A percentile compares a stretch with the other conserved stretches of the same genome.
These are phyloP conservation scores for Scleroderma citrinum DNA, from an alignment of 768 basidiomycete genomes.

Conservation along the genomic window DNA sequence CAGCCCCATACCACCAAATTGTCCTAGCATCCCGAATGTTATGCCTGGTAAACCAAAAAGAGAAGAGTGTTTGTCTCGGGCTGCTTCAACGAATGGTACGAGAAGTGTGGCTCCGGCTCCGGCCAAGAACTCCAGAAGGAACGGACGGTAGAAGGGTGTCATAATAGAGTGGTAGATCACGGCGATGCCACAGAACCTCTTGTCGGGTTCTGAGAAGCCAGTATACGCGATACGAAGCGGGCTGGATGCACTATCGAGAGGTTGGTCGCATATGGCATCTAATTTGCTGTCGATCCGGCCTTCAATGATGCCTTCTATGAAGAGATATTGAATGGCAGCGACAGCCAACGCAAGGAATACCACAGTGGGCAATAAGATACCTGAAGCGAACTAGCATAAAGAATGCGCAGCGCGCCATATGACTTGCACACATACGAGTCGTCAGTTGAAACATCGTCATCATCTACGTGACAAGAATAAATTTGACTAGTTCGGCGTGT, in stretches of 20 bases:
- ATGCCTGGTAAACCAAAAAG: slow-evolving; percentile 37
- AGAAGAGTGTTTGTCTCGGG: slow-evolving; percentile 30
- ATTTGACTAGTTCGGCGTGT: no score
- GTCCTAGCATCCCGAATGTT: slow-evolving; percentile 37
- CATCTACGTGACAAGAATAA: no score
- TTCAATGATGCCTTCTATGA: slow-evolving; percentile 9
- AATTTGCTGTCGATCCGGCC: slow-evolving; percentile 15
- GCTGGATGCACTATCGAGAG: not conserved
- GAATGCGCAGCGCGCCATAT: no score
- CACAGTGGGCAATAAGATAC: slow-evolving; percentile 12
- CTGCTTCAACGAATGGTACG: slow-evolving; percentile 42
- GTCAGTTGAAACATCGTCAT: no score
- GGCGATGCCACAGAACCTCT: slow-evolving; percentile 38
- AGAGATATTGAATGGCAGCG: slow-evolving; percentile 8
- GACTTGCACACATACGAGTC: not conserved
- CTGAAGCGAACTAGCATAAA: slow-evolving; percentile 3
- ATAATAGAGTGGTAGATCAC: slow-evolving; percentile 38
- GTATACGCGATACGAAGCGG: slow-evolving; percentile 39
- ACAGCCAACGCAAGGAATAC: slow-evolving; percentile 14
- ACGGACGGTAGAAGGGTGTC: slow-evolving; percentile 10
- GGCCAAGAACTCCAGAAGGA: slow-evolving; percentile 12
- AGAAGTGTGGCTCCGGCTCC: slow-evolving; percentile 20
- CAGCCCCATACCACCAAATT: slow-evolving; percentile 38
- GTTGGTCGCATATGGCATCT: slow-evolving; percentile 28
- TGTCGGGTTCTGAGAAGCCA: slow-evolving; percentile 31